These are phyloP conservation scores for Mycena olivaceomarginata DNA, from an alignment of 768 basidiomycete species.

Conservation along the genomic window DNA sequence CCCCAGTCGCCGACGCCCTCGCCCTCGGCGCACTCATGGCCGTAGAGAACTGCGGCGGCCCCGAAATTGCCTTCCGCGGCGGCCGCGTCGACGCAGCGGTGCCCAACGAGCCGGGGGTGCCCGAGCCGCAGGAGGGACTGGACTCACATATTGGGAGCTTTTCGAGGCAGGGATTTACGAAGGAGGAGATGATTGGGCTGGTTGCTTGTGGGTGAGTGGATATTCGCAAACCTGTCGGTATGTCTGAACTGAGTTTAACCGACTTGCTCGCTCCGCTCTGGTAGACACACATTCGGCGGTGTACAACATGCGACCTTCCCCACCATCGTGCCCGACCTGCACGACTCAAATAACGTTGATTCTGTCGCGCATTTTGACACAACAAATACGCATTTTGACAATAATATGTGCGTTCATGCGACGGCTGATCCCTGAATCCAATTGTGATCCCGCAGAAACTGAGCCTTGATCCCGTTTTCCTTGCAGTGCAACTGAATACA, in stretches of 20 bases:
- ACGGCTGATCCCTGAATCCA: not conserved
- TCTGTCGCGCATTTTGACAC: conserved; percentile 29
- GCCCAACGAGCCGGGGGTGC: conserved; percentile 18
- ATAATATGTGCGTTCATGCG: conserved; percentile 27
- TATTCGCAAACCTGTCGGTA: not conserved
- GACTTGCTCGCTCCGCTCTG: not conserved
- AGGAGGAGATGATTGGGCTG: conserved; percentile 11
- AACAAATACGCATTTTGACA: conserved; percentile 18
- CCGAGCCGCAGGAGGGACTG: conserved; percentile 1
- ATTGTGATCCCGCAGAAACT: not conserved
- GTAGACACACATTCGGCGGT: conserved; percentile 16
- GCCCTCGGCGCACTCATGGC: conserved; percentile 5
- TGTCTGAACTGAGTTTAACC: not conserved
- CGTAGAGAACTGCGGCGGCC: conserved; percentile 21
- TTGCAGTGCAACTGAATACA: conserved; percentile 28
- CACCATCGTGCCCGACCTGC: conserved; percentile 4
- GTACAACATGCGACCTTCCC: conserved; percentile 26
- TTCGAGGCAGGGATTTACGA: not conserved
- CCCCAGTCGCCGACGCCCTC: conserved; percentile 3
- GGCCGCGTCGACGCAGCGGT: conserved; percentile 16
- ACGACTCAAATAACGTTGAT: conserved; percentile 8
- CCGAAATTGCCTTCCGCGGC: conserved; percentile 18
- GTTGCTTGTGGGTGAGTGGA: conserved; percentile 30
- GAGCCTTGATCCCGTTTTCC: not conserved
- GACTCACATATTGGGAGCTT: conserved; percentile 1